Conservation (phyloP, 169 alveolate genomes). For the Plasmodium inui region DNA sequence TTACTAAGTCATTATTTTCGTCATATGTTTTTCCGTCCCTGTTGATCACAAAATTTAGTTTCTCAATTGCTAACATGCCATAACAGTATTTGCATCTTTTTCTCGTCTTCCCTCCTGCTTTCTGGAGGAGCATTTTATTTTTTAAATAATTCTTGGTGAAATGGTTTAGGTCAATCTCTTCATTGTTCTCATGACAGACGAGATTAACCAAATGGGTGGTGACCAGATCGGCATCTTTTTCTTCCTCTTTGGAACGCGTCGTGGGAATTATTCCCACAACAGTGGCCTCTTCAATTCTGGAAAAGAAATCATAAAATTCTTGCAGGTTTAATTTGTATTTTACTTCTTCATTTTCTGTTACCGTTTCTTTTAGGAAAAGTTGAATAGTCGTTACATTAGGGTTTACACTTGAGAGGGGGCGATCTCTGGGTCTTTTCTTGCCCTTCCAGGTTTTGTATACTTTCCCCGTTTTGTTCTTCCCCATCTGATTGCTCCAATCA, state of each 20-base stretch:
- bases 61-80: background rate
- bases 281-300: background rate
- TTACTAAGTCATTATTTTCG: constrained; percentile 8
- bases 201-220: background rate
- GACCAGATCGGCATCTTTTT: background rate
- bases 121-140: background rate
- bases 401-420: background rate
- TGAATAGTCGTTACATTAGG: background rate
- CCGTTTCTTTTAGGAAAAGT: constrained; percentile 1
- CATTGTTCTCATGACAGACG: background rate
- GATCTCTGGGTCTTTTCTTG: background rate
- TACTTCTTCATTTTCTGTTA: background rate
- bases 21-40: background rate
- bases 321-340: constrained; percentile 6
- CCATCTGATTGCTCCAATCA: too few relatives aligned
- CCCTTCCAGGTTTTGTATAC: too few relatives aligned
- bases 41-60: constrained; percentile 6
- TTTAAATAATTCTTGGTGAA: constrained; percentile 21
- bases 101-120: background rate
- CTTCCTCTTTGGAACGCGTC: background rate
- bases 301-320: constrained; percentile 7
- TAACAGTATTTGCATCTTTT: background rate
- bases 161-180: background rate
- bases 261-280: constrained; percentile 3
- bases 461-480: too few relatives aligned